Evolutionary conservation across 148 eudicot species (phyloP), one percentile per base, ranked within the genome.

Genomic region (Cornus suecica): DNA sequence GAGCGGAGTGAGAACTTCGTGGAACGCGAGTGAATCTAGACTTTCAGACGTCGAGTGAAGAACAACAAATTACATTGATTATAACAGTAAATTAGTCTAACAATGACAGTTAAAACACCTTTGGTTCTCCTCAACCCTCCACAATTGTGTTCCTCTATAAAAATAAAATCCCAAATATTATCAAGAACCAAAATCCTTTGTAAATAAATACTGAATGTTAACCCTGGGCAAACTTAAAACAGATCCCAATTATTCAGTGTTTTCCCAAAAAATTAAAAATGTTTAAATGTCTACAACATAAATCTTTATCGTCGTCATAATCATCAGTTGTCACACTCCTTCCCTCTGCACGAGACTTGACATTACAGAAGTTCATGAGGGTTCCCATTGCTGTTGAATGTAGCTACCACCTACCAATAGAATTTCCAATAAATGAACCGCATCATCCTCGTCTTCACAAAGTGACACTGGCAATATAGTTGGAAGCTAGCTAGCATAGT

Each of bases 221-320:
- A 58, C n/a, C 3, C 62, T 58, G 23, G 62, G 22, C 25, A 58
- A 58, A 58, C 62, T 22, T 22, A 8, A n/a, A 58, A 52, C 62
- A 58, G 25, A 18, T 58, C 20, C 62, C 9, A 58, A 58, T 18
- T 58, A 58, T n/a, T 18, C 18, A 58, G 8, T 22, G n/a, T 22
- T 58, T 18, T 8, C 58, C 24, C 62, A 58, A 58, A 2, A n/a
- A 22, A 48, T 11, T 11, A 11, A 8, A 48, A 14, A 14, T 48
- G 15, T 58, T 58, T 18, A 20, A 58, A 58, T 18, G 8, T 18
- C 24, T 2, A 18, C 4, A 58, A 48, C 2, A 1, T 58, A 58
- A 3, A 52, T 60, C 27, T 60, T 73, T 73, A 60, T 73, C 76
- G 24, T 73, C 76, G 72, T 72, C 65, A 66, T 78, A 71, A 78